Base-by-base conservation (phyloP, 2,329 filamentous ascomycete genomes). In the Colletotrichum sp. region DNA sequence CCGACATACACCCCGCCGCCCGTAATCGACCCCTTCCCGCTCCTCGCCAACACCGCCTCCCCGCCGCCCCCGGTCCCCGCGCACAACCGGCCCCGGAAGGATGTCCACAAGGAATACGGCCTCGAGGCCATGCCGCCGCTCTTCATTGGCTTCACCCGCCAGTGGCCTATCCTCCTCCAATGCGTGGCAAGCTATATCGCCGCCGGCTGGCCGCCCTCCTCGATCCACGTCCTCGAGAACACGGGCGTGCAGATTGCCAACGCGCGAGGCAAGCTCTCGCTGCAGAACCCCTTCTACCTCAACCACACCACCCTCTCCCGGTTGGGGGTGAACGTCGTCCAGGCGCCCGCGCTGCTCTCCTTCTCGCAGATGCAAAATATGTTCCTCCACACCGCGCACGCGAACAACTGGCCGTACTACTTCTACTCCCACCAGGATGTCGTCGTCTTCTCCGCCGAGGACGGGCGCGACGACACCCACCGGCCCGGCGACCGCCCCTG, bases 391-490 rank as follows among this genome's bases (percentile, higher is more conserved):
- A 83, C 87, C 4, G 86, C 88, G 1, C 84, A 89, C 65, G 79
- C 84, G 52, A 78, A 85, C 13, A 77, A 83, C 7, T 90, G 87
- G 85, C 82, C 83, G 1, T 85, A 87, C 78, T 91, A 90, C 80
- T 91, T 89, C 79, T 91, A 89, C 88, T 86, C 84, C n/a, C 90
- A 91, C 79, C 89, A 90, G 86, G 90, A 91, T 77, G 86, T 90
- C 3, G 80, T 87, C 4, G 85, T 84, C 1, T 77, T 87, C 4
- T 85, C 85, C 5, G 84, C 83, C 64, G 87, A 89, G 71, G 74
- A 66, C 72, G 81, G 58, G 71, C 70, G 43, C 74, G 78, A 79
- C 56, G 69, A 69, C 48, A 55, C 36, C 10, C 62, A 70, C 38
- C 74, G 78, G 3, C 78, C 74, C 16, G 76, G 73, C 58, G 77